Evolutionary conservation across 2,329 filamentous ascomycete genomes (phyloP).

Genomic region (Teratosphaeria zuluensis): DNA sequence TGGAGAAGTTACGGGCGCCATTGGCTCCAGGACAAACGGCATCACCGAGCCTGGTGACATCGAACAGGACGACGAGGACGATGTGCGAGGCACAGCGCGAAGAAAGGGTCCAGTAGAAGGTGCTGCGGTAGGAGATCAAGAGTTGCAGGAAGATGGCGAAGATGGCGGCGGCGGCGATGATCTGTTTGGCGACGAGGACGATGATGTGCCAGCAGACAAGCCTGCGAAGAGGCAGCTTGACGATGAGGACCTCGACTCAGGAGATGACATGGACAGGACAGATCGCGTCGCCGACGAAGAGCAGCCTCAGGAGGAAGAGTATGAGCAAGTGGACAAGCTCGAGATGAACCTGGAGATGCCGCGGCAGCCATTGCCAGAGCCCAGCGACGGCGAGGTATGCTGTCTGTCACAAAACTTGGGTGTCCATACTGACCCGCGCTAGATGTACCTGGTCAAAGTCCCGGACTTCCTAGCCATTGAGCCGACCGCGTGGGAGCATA

Average conservation of each 20-base stretch:
- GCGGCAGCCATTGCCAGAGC: constrained; percentile 60
- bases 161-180: constrained; percentile 33
- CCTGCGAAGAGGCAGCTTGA: constrained; percentile 33
- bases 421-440: neutral
- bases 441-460: constrained; percentile 62
- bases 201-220: constrained; percentile 13
- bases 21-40: constrained; percentile 17
- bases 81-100: constrained; percentile 4
- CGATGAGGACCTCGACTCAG: constrained; percentile 54
- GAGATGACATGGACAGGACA: constrained; percentile 52
- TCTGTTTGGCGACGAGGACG: constrained; percentile 36
- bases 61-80: constrained; percentile 16
- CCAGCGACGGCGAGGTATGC: constrained; percentile 58
- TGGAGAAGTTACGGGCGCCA: constrained; percentile 21
- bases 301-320: constrained; percentile 36
- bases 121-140: constrained; percentile 4
- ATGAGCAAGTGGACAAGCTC: constrained; percentile 34
- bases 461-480: constrained; percentile 64
- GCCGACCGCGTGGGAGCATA: constrained; percentile 56
- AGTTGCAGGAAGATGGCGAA: constrained; percentile 16
- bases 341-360: constrained; percentile 56
- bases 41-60: constrained; percentile 8
- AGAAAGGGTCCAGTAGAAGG: constrained; percentile 4
- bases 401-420: neutral
- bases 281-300: constrained; percentile 49